Percentiles rank a stretch among this genome's conserved stretches.
Evolutionary conservation across 179 eudicot genomes (phyloP).

Genomic region (Silene vulgaris): DNA sequence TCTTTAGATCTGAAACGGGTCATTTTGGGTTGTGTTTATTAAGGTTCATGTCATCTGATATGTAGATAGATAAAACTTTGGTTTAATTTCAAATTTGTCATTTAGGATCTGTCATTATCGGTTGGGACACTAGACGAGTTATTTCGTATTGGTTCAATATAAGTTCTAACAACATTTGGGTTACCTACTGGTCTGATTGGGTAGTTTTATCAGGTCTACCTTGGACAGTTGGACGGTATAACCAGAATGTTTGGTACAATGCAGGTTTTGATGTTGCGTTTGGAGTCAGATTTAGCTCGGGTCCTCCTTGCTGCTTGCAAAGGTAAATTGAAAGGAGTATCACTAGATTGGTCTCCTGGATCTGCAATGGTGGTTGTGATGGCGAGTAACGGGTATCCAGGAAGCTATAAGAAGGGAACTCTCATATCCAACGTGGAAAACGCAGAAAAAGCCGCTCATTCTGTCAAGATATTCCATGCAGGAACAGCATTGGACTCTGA

Average conservation of each 20-base stretch:
- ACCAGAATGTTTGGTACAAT: neutral
- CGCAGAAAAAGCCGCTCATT: slow-evolving; percentile 58
- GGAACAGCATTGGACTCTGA: slow-evolving; percentile 66
- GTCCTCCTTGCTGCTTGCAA: slow-evolving; percentile 78
- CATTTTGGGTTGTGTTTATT: too few relatives aligned
- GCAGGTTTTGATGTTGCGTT: slow-evolving; percentile 83
- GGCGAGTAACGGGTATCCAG: slow-evolving; percentile 96
- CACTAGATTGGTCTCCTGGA: slow-evolving; percentile 76
- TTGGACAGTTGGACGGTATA: too few relatives aligned
- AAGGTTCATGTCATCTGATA: too few relatives aligned
- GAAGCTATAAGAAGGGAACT: slow-evolving; percentile 67
- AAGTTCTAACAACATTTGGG: too few relatives aligned
- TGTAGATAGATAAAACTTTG: too few relatives aligned
- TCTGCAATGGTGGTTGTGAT: slow-evolving; percentile 95
- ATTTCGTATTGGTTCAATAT: too few relatives aligned
- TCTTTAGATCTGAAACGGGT: too few relatives aligned
- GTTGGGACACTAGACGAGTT: too few relatives aligned
- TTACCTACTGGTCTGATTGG: too few relatives aligned
- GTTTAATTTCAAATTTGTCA: too few relatives aligned
- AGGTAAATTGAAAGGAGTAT: slow-evolving; percentile 57
- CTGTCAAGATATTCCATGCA: slow-evolving; percentile 84
- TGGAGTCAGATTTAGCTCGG: slow-evolving; percentile 84
- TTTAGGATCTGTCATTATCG: too few relatives aligned
- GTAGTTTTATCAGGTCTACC: too few relatives aligned
- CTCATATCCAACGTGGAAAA: slow-evolving; percentile 53